Conservation (phyloP, 495 filamentous ascomycete species). For the Tetracladium setigerum region DNA sequence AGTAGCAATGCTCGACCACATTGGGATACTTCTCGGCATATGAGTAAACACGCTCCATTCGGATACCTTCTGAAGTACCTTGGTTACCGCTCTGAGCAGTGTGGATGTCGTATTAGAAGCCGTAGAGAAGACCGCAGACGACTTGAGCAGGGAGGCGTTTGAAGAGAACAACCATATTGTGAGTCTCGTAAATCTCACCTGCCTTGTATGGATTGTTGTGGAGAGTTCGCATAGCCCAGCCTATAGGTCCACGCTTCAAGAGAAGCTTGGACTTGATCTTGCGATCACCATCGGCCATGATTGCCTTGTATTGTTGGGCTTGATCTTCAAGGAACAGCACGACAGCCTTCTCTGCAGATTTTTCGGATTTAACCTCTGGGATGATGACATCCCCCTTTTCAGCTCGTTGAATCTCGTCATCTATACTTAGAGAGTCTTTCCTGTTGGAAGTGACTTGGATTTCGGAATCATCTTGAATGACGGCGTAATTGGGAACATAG, state of each 20-base stretch:
- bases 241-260: constrained; percentile 51
- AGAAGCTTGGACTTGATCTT: constrained; percentile 46
- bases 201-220: constrained; percentile 60
- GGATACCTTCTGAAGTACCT: constrained; percentile 58
- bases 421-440: too few species aligned
- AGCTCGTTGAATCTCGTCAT: too few species aligned
- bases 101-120: constrained; percentile 68
- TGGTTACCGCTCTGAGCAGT: constrained; percentile 53
- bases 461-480: constrained; percentile 14
- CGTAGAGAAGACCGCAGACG: constrained; percentile 51
- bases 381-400: too few species aligned
- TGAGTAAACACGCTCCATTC: constrained; percentile 54
- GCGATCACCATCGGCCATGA: constrained; percentile 40
- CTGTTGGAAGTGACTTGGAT: too few species aligned
- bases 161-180: constrained; percentile 50
- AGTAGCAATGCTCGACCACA: constrained; percentile 69
- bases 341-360: too few species aligned
- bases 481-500: constrained; percentile 19
- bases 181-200: constrained; percentile 57
- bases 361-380: too few species aligned
- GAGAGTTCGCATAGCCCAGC: constrained; percentile 66
- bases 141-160: constrained; percentile 56
- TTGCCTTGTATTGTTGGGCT: constrained; percentile 38
- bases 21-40: constrained; percentile 64
- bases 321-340: too few species aligned